Evolutionary conservation across 202 grass and related monocot genomes (phyloP), one percentile per base, ranked within the genome.

Genomic region (Digitaria exilis): DNA sequence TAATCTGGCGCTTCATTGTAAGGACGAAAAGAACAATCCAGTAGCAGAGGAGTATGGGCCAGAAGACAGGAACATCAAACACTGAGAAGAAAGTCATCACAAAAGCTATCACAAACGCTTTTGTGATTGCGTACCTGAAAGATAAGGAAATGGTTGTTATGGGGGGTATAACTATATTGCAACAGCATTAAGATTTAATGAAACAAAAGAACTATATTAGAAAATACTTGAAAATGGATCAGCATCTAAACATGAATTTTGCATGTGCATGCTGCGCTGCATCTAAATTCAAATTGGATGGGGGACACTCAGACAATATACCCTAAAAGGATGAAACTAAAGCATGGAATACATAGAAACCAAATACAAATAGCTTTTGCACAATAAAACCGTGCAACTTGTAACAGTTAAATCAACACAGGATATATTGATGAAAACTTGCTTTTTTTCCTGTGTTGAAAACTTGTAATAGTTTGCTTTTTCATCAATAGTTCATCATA

Each of bases 21-120:
- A 97, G 68, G 76, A 94, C 85, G 2, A 97, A 94, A 69, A 97
- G 94, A 71, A 97, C 91, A 25, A 97, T 44, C 94, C 94, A 97
- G 62, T 97, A 97, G 81, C 85, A 92, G 7, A 97, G 88, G 69
- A 97, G 89, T 80, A 94, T 92, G n/a, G 92, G 94, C 94, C 94
- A 97, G 83, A 97, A 97, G 45, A 97, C 94, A 52, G 94, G 94
- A 24, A 97, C 92, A 55, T 97, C 94, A 78, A 97, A 94, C 39
- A 97, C 94, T 19, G 91, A 92, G 83, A 90, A 92, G 85, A 97
- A 97, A 50, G 91, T 94, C 94, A 97, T 97, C 67, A 88, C 61
- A 79, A 97, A 92, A 80, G 90, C 94, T 86, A 97, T 15, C 31
- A 89, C 61, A 91, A 94, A 92, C 77, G 94, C 92, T 86, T 92